A percentile compares a stretch with the other conserved stretches of the same genome.
These are phyloP conservation scores for Rusavskia elegans DNA, from an alignment of 495 filamentous ascomycete species.

Conservation along the genomic window DNA sequence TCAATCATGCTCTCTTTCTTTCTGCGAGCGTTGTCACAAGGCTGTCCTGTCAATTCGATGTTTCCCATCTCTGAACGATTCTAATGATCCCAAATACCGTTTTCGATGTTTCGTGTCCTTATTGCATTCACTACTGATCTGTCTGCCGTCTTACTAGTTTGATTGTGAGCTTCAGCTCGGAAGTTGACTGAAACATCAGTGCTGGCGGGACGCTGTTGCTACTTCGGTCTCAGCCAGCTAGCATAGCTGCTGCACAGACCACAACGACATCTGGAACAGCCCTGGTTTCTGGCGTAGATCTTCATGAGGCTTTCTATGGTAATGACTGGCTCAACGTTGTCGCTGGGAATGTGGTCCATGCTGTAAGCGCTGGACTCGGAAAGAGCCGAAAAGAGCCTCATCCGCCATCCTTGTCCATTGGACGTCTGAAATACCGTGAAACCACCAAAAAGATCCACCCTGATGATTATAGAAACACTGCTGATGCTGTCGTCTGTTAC, in stretches of 20 bases:
- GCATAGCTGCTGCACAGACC: background rate
- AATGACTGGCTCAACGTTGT: conserved; percentile 3
- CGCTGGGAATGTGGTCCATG: background rate
- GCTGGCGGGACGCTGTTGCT: background rate
- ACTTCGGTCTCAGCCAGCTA: background rate
- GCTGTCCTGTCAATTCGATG: background rate
- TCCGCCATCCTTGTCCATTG: conserved; percentile 8
- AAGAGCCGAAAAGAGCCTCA: conserved; percentile 13
- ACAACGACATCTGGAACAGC: background rate
- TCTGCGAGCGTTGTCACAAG: background rate
- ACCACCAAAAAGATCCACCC: conserved; percentile 1
- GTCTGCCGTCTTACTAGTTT: too few relatives aligned
- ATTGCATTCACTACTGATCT: too few relatives aligned
- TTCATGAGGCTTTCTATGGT: background rate
- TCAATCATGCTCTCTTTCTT: background rate
- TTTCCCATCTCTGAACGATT: too few relatives aligned
- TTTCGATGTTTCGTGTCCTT: too few relatives aligned
- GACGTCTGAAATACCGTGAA: conserved; percentile 8
- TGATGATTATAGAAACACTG: conserved; percentile 12
- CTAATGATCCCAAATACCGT: too few relatives aligned
- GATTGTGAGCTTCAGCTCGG: background rate
- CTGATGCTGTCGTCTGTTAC: background rate
- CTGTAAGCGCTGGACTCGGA: conserved; percentile 12
- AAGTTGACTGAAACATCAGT: background rate
- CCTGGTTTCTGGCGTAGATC: background rate